Base-by-base conservation (phyloP, 2,329 filamentous ascomycete species). In the Alternaria triticimaculans region DNA sequence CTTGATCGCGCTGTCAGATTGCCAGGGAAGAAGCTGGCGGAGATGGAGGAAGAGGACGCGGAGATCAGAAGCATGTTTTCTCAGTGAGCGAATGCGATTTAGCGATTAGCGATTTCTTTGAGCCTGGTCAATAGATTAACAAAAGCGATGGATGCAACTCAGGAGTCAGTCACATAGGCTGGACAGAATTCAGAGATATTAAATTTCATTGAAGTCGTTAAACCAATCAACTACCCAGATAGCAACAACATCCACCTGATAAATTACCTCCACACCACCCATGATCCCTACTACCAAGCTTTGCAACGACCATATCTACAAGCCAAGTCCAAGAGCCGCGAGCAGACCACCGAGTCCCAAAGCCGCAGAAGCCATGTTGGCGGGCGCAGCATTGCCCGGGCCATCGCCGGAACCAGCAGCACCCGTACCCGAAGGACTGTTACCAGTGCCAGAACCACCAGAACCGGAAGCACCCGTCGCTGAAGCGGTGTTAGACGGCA, bases 1-100 rank as follows among this genome's bases (percentile, higher is more conserved):
- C 55, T 72, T 44, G 69, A 72, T 63, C 64, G 69, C n/a, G 69
- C 69, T 15, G 68, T 72, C 2, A 59, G 66, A 53, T 51, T 72
- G 54, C 69, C 69, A 18, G 68, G 68, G 55, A 70, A 68, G 60
- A 67, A 62, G 20, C 48, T 70, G 46, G 62, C 58, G 3, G 66
- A 72, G 62, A 62, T 66, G 48, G 69, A 72, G 55, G 68, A 72
- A 30, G 66, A 72, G 49, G 69, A 72, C 59, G 65, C 62, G 23
- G 68, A 72, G 61, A 70, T 70, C 43, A 60, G 63, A 44, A 70
- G 69, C 56, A 60, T 68, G 55, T 44, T 63, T 50, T 66, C 67
- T 51, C 50, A 60, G 41, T 66, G 54, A 64, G 23, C 21, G 33
- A 44, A 8, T 25, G 20, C 26, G 28, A 51, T 48, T 41, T 21